These are phyloP conservation scores for Talaromyces funiculosus DNA, from an alignment of 2,329 filamentous ascomycete genomes.

Conservation along the genomic window DNA sequence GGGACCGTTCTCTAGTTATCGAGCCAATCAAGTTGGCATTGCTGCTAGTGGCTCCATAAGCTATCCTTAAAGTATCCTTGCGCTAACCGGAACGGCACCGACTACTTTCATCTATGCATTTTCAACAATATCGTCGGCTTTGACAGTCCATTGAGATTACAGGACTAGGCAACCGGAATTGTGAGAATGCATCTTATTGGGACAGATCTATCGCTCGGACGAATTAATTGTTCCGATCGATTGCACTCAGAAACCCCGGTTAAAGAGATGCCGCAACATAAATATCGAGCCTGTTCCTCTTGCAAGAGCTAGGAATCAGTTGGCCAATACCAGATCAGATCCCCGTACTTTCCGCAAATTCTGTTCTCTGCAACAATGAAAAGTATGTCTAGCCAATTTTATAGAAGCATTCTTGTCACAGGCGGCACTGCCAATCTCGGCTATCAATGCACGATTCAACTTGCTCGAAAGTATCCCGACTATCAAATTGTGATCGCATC, in stretches of 20 bases:
- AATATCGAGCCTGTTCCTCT: neutral
- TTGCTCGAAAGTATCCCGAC: conserved; percentile 39
- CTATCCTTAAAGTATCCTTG: neutral
- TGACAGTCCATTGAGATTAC: no score
- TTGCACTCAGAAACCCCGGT: neutral
- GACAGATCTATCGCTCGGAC: neutral
- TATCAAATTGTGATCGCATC: conserved; percentile 41
- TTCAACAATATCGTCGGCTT: neutral
- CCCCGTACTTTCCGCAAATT: no score
- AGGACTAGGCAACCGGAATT: neutral
- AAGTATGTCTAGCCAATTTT: neutral
- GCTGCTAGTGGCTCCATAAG: no score
- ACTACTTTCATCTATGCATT: neutral
- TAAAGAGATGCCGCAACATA: neutral
- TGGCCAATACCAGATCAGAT: no score
- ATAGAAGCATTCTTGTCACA: conserved; percentile 32
- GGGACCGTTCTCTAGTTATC: neutral
- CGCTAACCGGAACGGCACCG: conserved; percentile 10
- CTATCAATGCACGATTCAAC: conserved; percentile 36
- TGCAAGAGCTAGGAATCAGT: no score
- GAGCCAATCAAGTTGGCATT: neutral
- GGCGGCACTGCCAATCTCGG: conserved; percentile 45
- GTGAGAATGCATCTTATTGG: neutral
- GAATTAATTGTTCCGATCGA: neutral
- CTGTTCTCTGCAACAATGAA: neutral